These are phyloP conservation scores for Brachypodium distachyon DNA, from an alignment of 202 grass and related monocot genomes.

Conservation along the genomic window DNA sequence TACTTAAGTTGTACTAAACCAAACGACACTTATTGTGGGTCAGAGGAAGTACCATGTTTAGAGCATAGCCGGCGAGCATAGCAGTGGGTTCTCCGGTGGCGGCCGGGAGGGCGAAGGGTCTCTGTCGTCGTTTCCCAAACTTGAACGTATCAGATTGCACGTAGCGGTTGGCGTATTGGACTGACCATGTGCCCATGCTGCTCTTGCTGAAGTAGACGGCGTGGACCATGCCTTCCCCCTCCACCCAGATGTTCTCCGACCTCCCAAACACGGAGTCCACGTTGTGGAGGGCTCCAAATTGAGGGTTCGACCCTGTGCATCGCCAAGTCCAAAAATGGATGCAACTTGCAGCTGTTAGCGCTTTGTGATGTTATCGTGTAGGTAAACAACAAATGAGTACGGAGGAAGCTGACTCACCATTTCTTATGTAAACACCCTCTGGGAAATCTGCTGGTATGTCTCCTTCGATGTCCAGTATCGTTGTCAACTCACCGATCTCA, in stretches of 20 bases:
- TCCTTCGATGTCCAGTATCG: conserved; percentile 1
- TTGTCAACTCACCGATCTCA: conserved; percentile 6
- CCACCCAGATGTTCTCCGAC: not conserved
- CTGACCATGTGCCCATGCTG: not conserved
- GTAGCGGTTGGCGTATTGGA: conserved; percentile 21
- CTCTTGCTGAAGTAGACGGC: conserved; percentile 15
- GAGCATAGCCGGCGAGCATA: too few relatives aligned
- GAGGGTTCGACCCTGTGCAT: conserved; percentile 15
- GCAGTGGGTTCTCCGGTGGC: too few relatives aligned
- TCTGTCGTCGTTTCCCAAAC: not conserved
- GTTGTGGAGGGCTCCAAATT: not conserved
- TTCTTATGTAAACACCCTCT: conserved; percentile 23
- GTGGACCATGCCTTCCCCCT: conserved; percentile 35
- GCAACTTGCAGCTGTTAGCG: too few relatives aligned
- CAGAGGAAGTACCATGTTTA: too few relatives aligned
- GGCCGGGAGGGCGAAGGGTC: not conserved
- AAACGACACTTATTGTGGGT: too few relatives aligned
- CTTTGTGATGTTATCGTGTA: too few relatives aligned
- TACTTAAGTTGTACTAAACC: too few relatives aligned
- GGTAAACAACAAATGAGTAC: too few relatives aligned
- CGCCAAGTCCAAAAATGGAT: not conserved
- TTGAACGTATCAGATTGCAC: conserved; percentile 12
- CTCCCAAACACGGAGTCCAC: not conserved
- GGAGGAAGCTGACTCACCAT: too few relatives aligned
- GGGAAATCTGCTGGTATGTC: conserved; percentile 10